A percentile compares a stretch with the other conserved stretches of the same genome.
These are phyloP conservation scores for Candida tallmaniae DNA, from an alignment of 805 yeast species.

Conservation along the genomic window DNA sequence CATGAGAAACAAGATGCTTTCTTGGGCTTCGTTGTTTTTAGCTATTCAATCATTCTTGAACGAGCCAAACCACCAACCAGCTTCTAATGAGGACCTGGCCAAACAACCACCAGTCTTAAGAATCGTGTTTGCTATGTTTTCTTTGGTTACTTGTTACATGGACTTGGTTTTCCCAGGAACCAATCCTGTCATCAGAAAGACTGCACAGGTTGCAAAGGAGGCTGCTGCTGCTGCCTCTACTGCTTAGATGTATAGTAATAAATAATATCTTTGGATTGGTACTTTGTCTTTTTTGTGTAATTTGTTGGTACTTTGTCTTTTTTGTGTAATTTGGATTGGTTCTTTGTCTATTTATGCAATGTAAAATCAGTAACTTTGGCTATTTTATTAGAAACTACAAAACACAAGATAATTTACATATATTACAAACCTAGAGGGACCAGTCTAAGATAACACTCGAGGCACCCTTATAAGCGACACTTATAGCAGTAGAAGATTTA, in stretches of 20 bases:
- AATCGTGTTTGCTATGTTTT: conserved; percentile 41
- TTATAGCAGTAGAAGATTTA: conserved; percentile 17
- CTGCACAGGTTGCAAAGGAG: conserved; percentile 18
- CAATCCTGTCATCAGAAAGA: conserved; percentile 25
- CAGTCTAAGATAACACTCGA: conserved; percentile 25
- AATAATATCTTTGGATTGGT: too few species aligned
- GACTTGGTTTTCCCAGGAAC: conserved; percentile 46
- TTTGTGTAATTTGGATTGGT: too few species aligned
- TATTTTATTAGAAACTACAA: too few species aligned
- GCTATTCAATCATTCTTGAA: conserved; percentile 46
- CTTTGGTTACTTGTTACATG: conserved; percentile 51
- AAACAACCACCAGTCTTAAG: conserved; percentile 46
- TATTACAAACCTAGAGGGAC: too few species aligned
- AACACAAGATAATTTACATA: too few species aligned
- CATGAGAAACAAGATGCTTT: conserved; percentile 51
- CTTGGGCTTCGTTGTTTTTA: conserved; percentile 54
- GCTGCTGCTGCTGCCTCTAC: conserved; percentile 8
- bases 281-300: too few species aligned
- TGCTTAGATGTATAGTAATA: neutral
- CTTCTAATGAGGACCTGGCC: conserved; percentile 13
- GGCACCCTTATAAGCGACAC: conserved; percentile 32
- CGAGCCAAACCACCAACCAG: conserved; percentile 34
- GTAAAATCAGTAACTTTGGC: neutral
- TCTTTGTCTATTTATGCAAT: neutral
- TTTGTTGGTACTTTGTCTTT: too few species aligned